Base-by-base conservation (phyloP, 2,329 filamentous ascomycete genomes). In the Aspergillus fijiensis region DNA sequence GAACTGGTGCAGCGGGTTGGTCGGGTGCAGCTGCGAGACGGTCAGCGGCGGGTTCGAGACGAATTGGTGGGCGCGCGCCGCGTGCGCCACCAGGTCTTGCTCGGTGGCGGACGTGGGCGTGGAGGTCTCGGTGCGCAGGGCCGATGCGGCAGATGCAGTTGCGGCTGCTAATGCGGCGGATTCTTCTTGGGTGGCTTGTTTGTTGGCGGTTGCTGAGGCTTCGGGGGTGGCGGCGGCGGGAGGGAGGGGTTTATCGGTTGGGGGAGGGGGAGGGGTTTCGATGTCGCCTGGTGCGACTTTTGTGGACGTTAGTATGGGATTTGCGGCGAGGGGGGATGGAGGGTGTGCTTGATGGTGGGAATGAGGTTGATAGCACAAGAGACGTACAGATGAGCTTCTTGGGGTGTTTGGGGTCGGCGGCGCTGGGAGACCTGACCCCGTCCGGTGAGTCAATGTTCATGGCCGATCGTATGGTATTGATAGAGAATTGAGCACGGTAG, bases 1-100 rank as follows among this genome's bases (percentile, higher is more conserved):
- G 81, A 98, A 99, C 80, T 98, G 95, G 33, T 82, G 81, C 60
- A 94, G 86, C 0, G 95, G 95, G 57, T 77, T 77, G 23, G 74
- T 74, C 33, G 72, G 72, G 60, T 78, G 75, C 54, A 79, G 67
- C 59, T 78, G 75, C 42, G 75, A 74, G 58, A 77, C 65, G 7
- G 75, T 77, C 9, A 79, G 68, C 1, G 76, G 77, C 0, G 77
- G 77, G 63, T 79, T 79, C 39, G 70, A 74, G 55, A 74, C 66
- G 67, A 79, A 79, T 57, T 79, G 77, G 63, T 79, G 77, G 3
- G 77, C 77, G 49, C 75, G 76, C 5, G 77, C 72, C 7, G 77
- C 70, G 58, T 75, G 66, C 3, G 75, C 72, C 31, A 78, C 64
- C 21, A 77, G 63, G 47, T 74, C 65, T 16, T 57, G 67, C 58